A percentile compares a stretch with the other conserved stretches of the same genome.
These are phyloP conservation scores for Candida krabiensis DNA, from an alignment of 805 yeast species.

Conservation along the genomic window DNA sequence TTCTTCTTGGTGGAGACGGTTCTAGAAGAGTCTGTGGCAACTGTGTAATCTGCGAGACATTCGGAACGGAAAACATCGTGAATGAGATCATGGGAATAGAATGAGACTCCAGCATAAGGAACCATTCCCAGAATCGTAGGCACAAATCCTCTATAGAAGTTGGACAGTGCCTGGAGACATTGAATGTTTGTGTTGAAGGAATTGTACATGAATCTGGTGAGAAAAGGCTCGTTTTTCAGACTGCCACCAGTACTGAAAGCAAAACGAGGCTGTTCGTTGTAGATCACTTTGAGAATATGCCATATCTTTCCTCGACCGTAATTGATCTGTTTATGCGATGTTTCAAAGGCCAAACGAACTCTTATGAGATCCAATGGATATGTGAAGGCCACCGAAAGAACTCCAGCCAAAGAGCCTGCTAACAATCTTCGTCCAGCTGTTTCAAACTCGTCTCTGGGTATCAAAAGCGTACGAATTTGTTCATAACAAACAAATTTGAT, in stretches of 20 bases:
- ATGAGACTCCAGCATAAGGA: slow-evolving; percentile 97
- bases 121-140: slow-evolving; percentile 95
- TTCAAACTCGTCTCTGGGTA: slow-evolving; percentile 73
- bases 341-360: slow-evolving; percentile 89
- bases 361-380: slow-evolving; percentile 91
- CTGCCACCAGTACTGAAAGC: slow-evolving; percentile 29
- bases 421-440: slow-evolving; percentile 76
- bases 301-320: slow-evolving; percentile 32
- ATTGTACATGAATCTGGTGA: slow-evolving; percentile 30
- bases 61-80: slow-evolving; percentile 83
- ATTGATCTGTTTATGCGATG: slow-evolving; percentile 38
- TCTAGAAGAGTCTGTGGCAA: slow-evolving; percentile 22
- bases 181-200: slow-evolving; percentile 34
- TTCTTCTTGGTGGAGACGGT: slow-evolving; percentile 10
- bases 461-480: slow-evolving; percentile 77
- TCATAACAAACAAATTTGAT: slow-evolving; percentile 96
- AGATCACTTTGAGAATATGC: slow-evolving; percentile 31
- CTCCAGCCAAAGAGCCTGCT: slow-evolving; percentile 91
- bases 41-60: slow-evolving; percentile 53
- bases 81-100: slow-evolving; percentile 86
- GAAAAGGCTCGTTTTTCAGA: slow-evolving; percentile 29
- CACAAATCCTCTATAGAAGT: slow-evolving; percentile 91
- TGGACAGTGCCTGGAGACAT: slow-evolving; percentile 43
- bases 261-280: slow-evolving; percentile 34
- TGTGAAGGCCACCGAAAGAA: slow-evolving; percentile 81